Evolutionary conservation across 2,329 filamentous ascomycete species (phyloP).

Genomic region (Fusarium transvaalense): DNA sequence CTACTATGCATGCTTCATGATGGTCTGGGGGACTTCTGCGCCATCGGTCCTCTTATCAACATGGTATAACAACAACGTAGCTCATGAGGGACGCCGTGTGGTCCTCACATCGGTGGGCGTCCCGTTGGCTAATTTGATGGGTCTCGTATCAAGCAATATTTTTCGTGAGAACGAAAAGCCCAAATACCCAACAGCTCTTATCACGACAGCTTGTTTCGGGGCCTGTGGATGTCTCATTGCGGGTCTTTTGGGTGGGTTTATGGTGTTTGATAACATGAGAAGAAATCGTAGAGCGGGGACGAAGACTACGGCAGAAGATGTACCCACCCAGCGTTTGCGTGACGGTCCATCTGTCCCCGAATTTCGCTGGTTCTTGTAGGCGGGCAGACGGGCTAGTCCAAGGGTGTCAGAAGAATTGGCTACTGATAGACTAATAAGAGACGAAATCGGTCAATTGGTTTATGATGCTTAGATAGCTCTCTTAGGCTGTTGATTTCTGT

Average conservation of each 20-base stretch:
- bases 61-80: conserved; percentile 1
- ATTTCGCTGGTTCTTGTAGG: conserved; percentile 25
- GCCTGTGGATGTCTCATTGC: conserved; percentile 70
- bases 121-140: conserved; percentile 47
- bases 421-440: no score
- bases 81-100: fast-evolving
- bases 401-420: no score
- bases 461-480: no score
- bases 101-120: conserved; percentile 19
- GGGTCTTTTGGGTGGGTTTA: conserved; percentile 67
- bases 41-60: conserved; percentile 15
- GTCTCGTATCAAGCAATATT: conserved; percentile 76
- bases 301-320: conserved; percentile 15
- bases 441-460: no score
- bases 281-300: conserved; percentile 15
- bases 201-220: conserved; percentile 75
- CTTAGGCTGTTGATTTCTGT: no score
- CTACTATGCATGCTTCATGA: conserved; percentile 25
- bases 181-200: conserved; percentile 74
- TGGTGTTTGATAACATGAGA: conserved; percentile 64
- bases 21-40: conserved; percentile 23
- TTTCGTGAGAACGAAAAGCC: conserved; percentile 74
- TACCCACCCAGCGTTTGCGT: conserved; percentile 4
- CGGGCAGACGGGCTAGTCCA: no score
- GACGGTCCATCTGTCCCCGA: conserved; percentile 19